A percentile compares a stretch with the other conserved stretches of the same genome.
These are phyloP conservation scores for Pseudogymnoascus sp. DNA, from an alignment of 2,329 filamentous ascomycete species.

Conservation along the genomic window DNA sequence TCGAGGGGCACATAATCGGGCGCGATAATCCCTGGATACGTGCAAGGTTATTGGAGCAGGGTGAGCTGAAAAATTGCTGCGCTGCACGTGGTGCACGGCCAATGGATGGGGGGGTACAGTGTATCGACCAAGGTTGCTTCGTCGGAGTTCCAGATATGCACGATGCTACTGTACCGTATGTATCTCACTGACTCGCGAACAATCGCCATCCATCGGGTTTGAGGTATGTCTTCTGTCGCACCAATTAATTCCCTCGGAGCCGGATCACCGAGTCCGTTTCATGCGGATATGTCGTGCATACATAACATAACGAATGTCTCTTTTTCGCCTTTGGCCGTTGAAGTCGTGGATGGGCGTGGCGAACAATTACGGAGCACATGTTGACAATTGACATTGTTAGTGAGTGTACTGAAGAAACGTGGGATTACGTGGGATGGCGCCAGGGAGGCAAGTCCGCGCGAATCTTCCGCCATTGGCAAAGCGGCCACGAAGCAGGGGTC, in stretches of 20 bases:
- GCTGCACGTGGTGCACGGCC: neutral
- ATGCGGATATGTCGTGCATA: conserved; percentile 2
- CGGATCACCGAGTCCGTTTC: neutral
- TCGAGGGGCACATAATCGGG: neutral
- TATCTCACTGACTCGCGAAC: neutral
- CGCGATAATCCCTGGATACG: neutral
- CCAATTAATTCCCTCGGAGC: neutral
- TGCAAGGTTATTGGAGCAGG: neutral
- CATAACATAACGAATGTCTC: no score
- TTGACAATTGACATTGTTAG: neutral
- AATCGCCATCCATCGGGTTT: neutral
- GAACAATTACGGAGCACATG: neutral
- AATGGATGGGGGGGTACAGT: neutral
- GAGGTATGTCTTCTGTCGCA: neutral
- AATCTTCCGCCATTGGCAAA: conserved; percentile 6
- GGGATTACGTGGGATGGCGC: conserved; percentile 3
- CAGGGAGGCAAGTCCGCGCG: neutral
- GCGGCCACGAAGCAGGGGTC: neutral
- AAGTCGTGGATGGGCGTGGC: neutral
- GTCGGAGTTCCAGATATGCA: conserved; percentile 2
- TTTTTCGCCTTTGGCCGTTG: neutral
- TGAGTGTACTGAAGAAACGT: neutral
- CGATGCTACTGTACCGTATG: neutral
- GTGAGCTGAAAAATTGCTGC: neutral
- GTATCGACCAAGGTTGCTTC: neutral